Base-by-base conservation (phyloP, 1,284 basidiomycete species). In the Exobasidium rhododendri region DNA sequence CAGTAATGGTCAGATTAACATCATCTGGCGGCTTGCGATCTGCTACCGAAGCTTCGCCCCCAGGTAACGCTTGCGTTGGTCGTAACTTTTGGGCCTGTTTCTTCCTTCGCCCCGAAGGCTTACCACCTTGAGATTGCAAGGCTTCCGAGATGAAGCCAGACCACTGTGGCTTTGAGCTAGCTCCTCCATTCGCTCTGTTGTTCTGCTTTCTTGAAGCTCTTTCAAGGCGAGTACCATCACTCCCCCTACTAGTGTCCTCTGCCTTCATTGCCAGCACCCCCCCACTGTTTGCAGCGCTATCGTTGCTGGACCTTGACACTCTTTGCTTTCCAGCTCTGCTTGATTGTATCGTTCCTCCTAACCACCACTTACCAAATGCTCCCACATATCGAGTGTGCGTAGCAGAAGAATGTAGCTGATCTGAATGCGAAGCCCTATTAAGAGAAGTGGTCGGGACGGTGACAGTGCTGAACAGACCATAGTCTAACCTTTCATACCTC, bases 401-500 rank as follows among this genome's bases (percentile, higher is more conserved):
- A 22, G n/a, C 58, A 50, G 24, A 20, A 30, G 29, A 2, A 55
- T 55, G 14, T 26, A n/a, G 5, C 17, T 32, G 52, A 20, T 35
- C 26, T 4, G 82, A 73, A 40, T 7, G 17, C 17, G 35, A 7
- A 40, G 17, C 10, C 17, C 35, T 7, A 40, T 40, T 40, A 17
- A 40, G 35, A 40, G 35, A 17, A 10, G 35, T 40, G 10, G 17
- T 40, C 17, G 35, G 35, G 29, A 84, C 82, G 54, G 83, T 80
- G 63, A 92, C 92, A 74, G 94, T 84, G 56, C 92, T 92, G 79
- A 93, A 88, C 64, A 97, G 83, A 35, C 86, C 89, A 77, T 91
- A 89, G 73, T 85, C 89, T 67, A 89, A 88, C 77, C 92, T 89
- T 67, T 88, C 85, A 79, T 93, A 92, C 73, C 89, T 88, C n/a